Base-by-base conservation (phyloP, 164 flowering plant species). In the Dillenia suffruticosa region DNA sequence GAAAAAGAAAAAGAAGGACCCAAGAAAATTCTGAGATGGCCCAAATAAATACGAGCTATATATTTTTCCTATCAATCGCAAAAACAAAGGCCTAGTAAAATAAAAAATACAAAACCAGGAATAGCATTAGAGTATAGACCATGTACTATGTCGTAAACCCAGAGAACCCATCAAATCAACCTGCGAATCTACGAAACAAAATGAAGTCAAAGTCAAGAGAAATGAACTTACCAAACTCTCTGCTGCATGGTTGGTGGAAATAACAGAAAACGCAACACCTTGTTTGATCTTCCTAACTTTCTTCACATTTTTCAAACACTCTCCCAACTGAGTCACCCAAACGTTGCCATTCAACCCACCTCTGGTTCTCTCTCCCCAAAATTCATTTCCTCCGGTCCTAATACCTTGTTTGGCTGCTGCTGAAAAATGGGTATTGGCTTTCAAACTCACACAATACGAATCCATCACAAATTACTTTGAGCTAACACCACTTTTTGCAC, bases 261-360 rank as follows among this genome's bases (percentile, higher is more conserved):
- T 70, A 72, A 88, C 79, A 62, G 95, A 81, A 50, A 2, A 66
- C 66, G 72, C 80, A 65, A 67, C 87, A 49, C 82, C 85, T 46
- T 77, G 72, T 50, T 77, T 82, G 24, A 64, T 10, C 64, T 68
- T 83, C 59, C 70, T 56, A 40, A 15, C 63, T 51, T 57, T 61
- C 57, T 68, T 64, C 56, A 67, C 72, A 49, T 67, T 50, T 64
- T 46, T 68, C 64, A 74, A 67, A 59, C 71, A 67, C 68, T 63
- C 69, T 8, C 44, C 67, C 47, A 68, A 52, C 59, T 70, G 72
- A 22, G 65, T 44, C 10, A 68, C 68, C 76, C 70, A 72, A 66
- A 46, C 59, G 17, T 59, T 68, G 26, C 66, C 68, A 22, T 64
- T 76, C 32, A 58, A 48, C 52, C 80, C 58, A 4, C 68, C 68